Evolutionary conservation across 306 rosid genomes (phyloP), one percentile per base, ranked within the genome.

Genomic region (Fragaria nilgerrensis): DNA sequence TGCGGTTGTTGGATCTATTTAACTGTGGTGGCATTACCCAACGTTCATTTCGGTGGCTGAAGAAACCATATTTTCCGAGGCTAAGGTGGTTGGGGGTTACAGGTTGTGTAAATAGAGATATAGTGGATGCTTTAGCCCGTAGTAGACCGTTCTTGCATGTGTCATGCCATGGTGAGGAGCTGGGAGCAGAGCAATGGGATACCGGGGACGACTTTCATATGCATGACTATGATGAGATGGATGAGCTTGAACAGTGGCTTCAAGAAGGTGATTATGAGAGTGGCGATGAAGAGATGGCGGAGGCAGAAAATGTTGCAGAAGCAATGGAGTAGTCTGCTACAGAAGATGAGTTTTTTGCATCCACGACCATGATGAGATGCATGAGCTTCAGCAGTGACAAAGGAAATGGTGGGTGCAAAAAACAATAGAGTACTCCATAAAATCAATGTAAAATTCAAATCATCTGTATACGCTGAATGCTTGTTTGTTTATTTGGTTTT

Each of bases 21-120:
- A 88, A 92, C 76, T 95, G 97, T 19, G 97, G 97, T 58, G 96
- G 98, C 81, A 87, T 95, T 70, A 95, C 97, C 5, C 86, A 66
- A 44, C 91, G 88, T 70, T 78, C 97, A 17, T 95, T 89, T 81
- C 87, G 89, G 27, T 92, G 97, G 98, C 81, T 95, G 79, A 95
- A 95, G 89, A 95, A 76, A 52, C 98, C 97, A 0, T 92, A 95
- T 84, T 95, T 95, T 81, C 98, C 98, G 7, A 95, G 95, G 90
- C 83, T 95, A 74, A 89, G 89, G 80, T 90, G 96, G 92, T 75
- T 95, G 89, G 98, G 98, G 68, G 93, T 95, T 84, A 89, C 91
- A 0, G 98, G 98, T 68, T 82, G 82, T 80, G 91, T 89, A 14
- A 92, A 92, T 32, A 88, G 89, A 81, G 95, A 95, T 39, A 82